Evolutionary conservation across 176 grass and related monocot species (phyloP).

Genomic region (Tillandsia leiboldiana): DNA sequence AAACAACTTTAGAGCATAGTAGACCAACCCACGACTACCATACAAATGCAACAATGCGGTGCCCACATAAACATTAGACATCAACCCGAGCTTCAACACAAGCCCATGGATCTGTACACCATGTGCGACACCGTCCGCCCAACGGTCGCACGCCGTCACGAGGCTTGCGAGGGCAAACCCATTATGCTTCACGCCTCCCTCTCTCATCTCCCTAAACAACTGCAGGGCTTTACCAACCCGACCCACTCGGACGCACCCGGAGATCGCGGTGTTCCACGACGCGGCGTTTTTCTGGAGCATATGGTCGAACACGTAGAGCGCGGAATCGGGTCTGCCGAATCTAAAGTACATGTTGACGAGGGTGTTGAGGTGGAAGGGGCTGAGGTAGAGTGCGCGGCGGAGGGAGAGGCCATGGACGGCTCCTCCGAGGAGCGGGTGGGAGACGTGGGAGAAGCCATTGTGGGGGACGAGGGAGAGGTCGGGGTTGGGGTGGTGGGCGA

Average conservation of each 20-base stretch:
- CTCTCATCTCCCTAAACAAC: slow-evolving; percentile 37
- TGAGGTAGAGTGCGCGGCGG: slow-evolving; percentile 32
- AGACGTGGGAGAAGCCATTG: slow-evolving; percentile 42
- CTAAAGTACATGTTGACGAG: slow-evolving; percentile 55
- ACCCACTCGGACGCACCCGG: slow-evolving; percentile 38
- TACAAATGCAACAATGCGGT: slow-evolving; percentile 67
- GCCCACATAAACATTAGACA: slow-evolving; percentile 51
- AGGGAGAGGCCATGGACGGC: slow-evolving; percentile 38
- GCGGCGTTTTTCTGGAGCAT: slow-evolving; percentile 38
- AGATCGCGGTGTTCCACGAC: slow-evolving; percentile 65
- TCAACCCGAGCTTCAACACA: slow-evolving; percentile 35
- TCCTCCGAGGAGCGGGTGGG: slow-evolving; percentile 22
- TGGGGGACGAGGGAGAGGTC: slow-evolving; percentile 34
- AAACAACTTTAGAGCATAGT: slow-evolving; percentile 34
- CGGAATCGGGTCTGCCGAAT: background rate
- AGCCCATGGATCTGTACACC: slow-evolving; percentile 44
- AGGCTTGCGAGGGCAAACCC: slow-evolving; percentile 68
- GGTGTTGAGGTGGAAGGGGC: slow-evolving; percentile 58
- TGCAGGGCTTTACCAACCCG: slow-evolving; percentile 16
- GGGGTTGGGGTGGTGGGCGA: slow-evolving; percentile 40
- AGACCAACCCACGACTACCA: slow-evolving; percentile 31
- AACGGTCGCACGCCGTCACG: slow-evolving; percentile 32
- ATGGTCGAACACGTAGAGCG: slow-evolving; percentile 57
- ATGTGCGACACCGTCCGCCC: slow-evolving; percentile 2
- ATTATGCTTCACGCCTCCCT: slow-evolving; percentile 25